Evolutionary conservation across 441 rosid species (phyloP), one percentile per base, ranked within the genome.

Genomic region (Populus trichocarpa): DNA sequence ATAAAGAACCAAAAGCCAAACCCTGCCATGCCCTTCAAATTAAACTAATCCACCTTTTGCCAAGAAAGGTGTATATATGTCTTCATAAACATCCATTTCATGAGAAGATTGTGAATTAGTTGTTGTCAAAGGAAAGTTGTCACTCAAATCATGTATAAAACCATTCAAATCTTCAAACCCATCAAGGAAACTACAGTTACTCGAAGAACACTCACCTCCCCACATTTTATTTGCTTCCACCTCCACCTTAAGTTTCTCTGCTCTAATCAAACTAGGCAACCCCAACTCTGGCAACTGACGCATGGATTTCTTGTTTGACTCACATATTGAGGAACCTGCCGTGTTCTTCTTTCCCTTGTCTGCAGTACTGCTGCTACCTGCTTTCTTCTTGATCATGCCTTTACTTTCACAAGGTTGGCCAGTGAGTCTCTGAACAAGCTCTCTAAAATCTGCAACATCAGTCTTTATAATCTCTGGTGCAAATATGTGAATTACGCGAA

Each of bases 401-500:
- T 10, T 23, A 11, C 68, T 59, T 8, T 69, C 75, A 11, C 76
- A 8, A 22, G 87, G 80, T 35, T 92, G 92, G 18, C 98, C 98
- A 0, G 97, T 92, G 77, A 93, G 97, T 75, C 91, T 87, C 61
- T 93, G 98, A 9, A 93, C 97, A 33, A 93, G 87, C 74, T 88
- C 97, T 70, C 98, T 86, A 78, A 93, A 93, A 86, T 93, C 90
- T 16, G 89, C 90, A 13, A 81, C 93, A 81, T 92, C 94, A 12
- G 98, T 93, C 85, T 90, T 88, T 87, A 93, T 93, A 86, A 93
- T 91, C 86, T 90, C 93, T 3, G 98, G 98, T 38, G 95, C 93
- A 77, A 88, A 89, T 75, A 93, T 86, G 88, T 92, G 98, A 79
- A 92, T 92, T 42, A 93, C 90, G 64, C 97, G 89, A 26, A 94